These are phyloP conservation scores for Komagataella pseudopastoris DNA, from an alignment of 805 yeast species.

Conservation along the genomic window DNA sequence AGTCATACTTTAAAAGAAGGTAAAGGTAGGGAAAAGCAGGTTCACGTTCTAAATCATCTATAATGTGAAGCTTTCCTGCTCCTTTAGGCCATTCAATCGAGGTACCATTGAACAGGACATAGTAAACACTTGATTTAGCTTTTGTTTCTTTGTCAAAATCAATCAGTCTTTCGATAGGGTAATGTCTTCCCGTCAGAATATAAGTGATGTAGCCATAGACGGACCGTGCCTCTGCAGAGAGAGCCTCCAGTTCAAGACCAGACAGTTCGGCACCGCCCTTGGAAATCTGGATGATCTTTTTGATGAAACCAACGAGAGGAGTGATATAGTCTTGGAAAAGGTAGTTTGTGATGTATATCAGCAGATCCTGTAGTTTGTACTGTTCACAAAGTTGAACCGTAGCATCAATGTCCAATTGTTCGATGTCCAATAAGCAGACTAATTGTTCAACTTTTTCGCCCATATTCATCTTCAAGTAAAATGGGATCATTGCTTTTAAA, in stretches of 20 bases:
- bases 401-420: slow-evolving; percentile 63
- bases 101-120: slow-evolving; percentile 46
- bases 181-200: slow-evolving; percentile 63
- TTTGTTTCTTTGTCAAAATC: slow-evolving; percentile 15
- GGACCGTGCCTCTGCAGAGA: slow-evolving; percentile 13
- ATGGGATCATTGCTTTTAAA: slow-evolving; percentile 45
- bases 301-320: slow-evolving; percentile 52
- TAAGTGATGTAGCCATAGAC: slow-evolving; percentile 54
- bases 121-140: slow-evolving; percentile 40
- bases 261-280: slow-evolving; percentile 6
- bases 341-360: slow-evolving; percentile 58
- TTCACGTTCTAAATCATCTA: slow-evolving; percentile 20
- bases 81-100: slow-evolving; percentile 31
- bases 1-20: slow-evolving; percentile 37
- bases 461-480: slow-evolving; percentile 24
- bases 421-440: slow-evolving; percentile 54
- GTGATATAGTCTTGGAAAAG: slow-evolving; percentile 57
- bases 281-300: slow-evolving; percentile 12
- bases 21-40: slow-evolving; percentile 62
- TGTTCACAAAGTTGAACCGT: slow-evolving; percentile 49
- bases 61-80: slow-evolving; percentile 18
- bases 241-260: slow-evolving; percentile 5
- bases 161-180: slow-evolving; percentile 52
- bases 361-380: slow-evolving; percentile 45
- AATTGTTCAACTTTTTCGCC: slow-evolving; percentile 48